These are phyloP conservation scores for Podila verticillata DNA, from an alignment of 192 early-diverging fungal genomes.

Conservation along the genomic window DNA sequence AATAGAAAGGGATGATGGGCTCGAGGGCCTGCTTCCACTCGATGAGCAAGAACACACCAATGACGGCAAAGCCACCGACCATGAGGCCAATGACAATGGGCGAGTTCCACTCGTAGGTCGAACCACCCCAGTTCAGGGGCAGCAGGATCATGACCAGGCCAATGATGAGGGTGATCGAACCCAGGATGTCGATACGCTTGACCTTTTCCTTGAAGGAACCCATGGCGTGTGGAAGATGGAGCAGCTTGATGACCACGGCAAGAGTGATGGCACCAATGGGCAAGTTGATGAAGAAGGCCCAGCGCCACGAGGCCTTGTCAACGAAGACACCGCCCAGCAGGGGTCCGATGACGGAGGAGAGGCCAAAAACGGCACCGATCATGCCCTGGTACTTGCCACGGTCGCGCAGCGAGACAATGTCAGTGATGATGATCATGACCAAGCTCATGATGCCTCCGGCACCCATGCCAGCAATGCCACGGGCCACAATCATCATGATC, in stretches of 20 bases:
- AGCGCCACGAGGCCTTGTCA: slow-evolving; percentile 66
- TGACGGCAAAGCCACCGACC: slow-evolving; percentile 56
- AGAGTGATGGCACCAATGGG: slow-evolving; percentile 64
- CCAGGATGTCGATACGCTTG: slow-evolving; percentile 70
- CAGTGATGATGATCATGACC: slow-evolving; percentile 75
- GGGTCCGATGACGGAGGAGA: slow-evolving; percentile 63
- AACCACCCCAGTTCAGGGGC: slow-evolving; percentile 80
- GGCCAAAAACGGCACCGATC: slow-evolving; percentile 61
- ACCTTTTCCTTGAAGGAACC: slow-evolving; percentile 67
- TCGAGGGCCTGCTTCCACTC: slow-evolving; percentile 73
- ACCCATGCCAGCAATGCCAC: slow-evolving; percentile 81
- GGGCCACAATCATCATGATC: slow-evolving; percentile 70
- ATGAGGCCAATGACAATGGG: slow-evolving; percentile 64
- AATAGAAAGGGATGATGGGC: slow-evolving; percentile 73
- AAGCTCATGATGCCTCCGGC: slow-evolving; percentile 68
- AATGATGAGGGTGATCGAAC: slow-evolving; percentile 60
- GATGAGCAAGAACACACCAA: slow-evolving; percentile 63
- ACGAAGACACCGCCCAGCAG: slow-evolving; percentile 55
- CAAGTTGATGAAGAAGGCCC: slow-evolving; percentile 69
- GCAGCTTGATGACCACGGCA: slow-evolving; percentile 51
- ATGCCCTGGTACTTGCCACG: slow-evolving; percentile 75
- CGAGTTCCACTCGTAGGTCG: slow-evolving; percentile 71
- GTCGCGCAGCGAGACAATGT: slow-evolving; percentile 70
- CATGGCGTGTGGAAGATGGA: slow-evolving; percentile 60
- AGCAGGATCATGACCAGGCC: slow-evolving; percentile 69